Percentiles rank a stretch among this genome's conserved stretches.
phyloP scores from a whole-genome alignment of 768 basidiomycete species.

The Hericium coralloides region DNA sequence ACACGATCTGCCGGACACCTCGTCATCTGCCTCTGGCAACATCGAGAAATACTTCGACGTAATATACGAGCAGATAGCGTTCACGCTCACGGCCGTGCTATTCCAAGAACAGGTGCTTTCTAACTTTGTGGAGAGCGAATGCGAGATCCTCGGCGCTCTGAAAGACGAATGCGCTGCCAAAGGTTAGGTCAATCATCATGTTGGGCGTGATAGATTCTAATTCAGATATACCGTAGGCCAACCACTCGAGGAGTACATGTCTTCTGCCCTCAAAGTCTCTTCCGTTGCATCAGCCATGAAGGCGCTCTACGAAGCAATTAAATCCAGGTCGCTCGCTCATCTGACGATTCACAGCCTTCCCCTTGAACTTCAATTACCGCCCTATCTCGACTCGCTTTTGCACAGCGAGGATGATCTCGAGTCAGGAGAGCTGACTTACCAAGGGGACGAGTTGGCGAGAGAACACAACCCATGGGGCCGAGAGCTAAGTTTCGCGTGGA shows the following conservation, averaged over 20 bases:
- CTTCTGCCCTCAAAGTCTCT: constrained; percentile 52
- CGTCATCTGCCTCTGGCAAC: constrained; percentile 72
- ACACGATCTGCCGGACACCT: constrained; percentile 84
- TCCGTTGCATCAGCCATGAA: constrained; percentile 78
- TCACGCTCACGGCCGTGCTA: constrained; percentile 85
- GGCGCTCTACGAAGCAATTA: constrained; percentile 69
- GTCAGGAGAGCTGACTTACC: constrained; percentile 34
- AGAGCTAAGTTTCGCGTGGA: constrained; percentile 66
- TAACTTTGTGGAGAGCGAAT: constrained; percentile 80
- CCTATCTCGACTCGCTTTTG: constrained; percentile 63
- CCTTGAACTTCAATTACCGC: constrained; percentile 81
- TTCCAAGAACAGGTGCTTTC: constrained; percentile 85
- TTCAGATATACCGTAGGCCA: constrained; percentile 34
- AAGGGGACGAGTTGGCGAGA: constrained; percentile 41
- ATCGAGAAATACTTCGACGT: constrained; percentile 75
- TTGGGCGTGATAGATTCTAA: background rate
- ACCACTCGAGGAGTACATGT: constrained; percentile 45
- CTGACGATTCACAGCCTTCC: constrained; percentile 72
- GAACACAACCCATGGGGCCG: constrained; percentile 48
- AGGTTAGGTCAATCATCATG: constrained; percentile 30
- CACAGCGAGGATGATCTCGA: constrained; percentile 56
- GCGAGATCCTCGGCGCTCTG: constrained; percentile 57
- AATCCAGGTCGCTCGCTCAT: constrained; percentile 66
- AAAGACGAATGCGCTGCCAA: constrained; percentile 63
- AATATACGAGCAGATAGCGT: constrained; percentile 83